Evolutionary conservation across 306 rosid species (phyloP), one percentile per base, ranked within the genome.

Genomic region (Phaseolus lunatus): DNA sequence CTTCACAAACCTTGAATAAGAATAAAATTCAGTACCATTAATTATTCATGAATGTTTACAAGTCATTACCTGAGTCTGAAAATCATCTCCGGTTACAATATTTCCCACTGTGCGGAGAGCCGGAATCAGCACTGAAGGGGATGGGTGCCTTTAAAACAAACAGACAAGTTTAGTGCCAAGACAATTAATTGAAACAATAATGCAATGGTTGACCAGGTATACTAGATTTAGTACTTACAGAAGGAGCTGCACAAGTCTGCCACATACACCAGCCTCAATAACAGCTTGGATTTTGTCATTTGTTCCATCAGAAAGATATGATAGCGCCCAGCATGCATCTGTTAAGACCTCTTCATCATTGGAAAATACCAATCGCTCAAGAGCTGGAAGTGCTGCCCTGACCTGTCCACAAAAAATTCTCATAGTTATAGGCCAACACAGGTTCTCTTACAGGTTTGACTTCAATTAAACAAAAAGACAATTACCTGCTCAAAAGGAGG

Each of bases 221-320:
- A 35, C 16, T 16, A 61, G n/a, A 79, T 63, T 44, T 15, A 64
- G 59, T 54, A 88, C 98, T 87, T 81, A 93, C 98, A 93, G 31
- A 13, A 93, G 98, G 72, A 93, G 96, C 85, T 91, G 91, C 82
- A 89, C 94, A 45, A 93, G 84, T 64, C 92, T 89, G 62, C 65
- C 49, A 58, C 96, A 89, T 54, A 93, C 98, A 53, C 95, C 95
- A 16, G 96, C 95, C 80, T 93, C 95, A 12, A 93, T 91, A 61
- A 93, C 98, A 7, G 96, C 96, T 93, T 93, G 98, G 83, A 93
- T 91, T 83, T 93, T 91, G 80, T 93, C 98, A 76, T 93, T 93
- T 26, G 96, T 91, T 63, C 98, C 98, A 80, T 93, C 98, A 4
- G 98, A 93, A 78, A 93, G 90, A 83, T 91, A 93, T 0, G 98